Percentiles rank a stretch among this genome's conserved stretches.
These are phyloP conservation scores for Mycena polygramma DNA, from an alignment of 768 basidiomycete genomes.

Conservation along the genomic window DNA sequence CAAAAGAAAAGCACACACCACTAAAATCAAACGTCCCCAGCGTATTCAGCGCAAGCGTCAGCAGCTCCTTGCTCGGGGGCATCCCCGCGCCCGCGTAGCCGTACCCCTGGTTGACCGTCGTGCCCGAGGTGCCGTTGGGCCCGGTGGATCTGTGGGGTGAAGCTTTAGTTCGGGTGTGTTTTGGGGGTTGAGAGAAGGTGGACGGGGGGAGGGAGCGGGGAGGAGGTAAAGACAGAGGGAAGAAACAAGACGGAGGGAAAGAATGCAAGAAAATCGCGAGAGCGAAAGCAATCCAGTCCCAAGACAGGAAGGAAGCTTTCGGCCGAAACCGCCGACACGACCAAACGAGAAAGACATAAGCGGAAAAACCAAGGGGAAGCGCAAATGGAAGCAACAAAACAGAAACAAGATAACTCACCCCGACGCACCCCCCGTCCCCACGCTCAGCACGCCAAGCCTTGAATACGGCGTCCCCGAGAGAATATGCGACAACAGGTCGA, in stretches of 20 bases:
- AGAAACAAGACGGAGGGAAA: no score
- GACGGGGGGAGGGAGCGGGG: no score
- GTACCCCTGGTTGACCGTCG: constrained; percentile 57
- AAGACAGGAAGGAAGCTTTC: no score
- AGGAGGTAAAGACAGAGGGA: no score
- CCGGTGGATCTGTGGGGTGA: background rate
- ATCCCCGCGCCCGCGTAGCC: background rate
- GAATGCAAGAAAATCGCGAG: no score
- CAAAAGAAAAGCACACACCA: constrained; percentile 63
- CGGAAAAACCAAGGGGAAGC: no score
- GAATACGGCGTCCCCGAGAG: constrained; percentile 89
- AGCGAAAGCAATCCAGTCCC: no score
- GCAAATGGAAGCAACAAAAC: no score
- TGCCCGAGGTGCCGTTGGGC: background rate
- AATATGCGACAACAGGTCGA: constrained; percentile 86
- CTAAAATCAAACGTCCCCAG: constrained; percentile 95
- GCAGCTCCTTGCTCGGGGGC: constrained; percentile 57
- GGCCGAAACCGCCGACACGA: no score
- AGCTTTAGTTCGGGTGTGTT: no score
- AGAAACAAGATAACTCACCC: background rate
- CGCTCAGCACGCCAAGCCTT: constrained; percentile 85
- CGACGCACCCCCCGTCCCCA: constrained; percentile 47
- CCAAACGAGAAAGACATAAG: no score
- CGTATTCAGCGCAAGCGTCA: constrained; percentile 88
- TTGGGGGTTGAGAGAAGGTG: no score